phyloP scores from a whole-genome alignment of 345 rosid genomes.

The Acer negundo region DNA sequence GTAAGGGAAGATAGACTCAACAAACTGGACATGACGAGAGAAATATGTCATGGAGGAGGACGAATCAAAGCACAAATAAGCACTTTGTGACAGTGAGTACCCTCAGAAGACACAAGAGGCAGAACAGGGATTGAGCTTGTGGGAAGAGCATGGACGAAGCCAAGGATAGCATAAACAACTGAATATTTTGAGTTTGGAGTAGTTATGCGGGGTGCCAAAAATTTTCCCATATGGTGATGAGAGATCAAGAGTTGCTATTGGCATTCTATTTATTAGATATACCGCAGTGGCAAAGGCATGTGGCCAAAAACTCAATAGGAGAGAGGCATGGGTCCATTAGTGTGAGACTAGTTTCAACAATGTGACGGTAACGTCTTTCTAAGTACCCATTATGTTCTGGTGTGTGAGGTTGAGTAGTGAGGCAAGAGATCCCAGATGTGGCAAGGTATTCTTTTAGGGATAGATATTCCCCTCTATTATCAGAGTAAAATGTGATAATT shows the following conservation, averaged over 20 bases:
- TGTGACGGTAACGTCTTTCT: neutral
- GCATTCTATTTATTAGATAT: neutral
- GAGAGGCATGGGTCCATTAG: neutral
- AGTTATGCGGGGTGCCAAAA: neutral
- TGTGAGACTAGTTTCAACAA: neutral
- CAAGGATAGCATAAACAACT: conserved; percentile 1
- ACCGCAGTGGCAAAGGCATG: neutral
- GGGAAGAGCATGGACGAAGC: neutral
- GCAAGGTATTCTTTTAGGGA: neutral
- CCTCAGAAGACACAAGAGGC: neutral
- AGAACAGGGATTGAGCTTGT: neutral
- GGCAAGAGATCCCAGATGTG: neutral
- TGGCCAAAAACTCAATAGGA: neutral
- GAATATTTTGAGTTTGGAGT: neutral
- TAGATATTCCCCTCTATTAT: neutral
- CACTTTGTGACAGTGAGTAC: neutral
- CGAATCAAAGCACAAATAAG: neutral
- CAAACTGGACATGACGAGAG: too few relatives aligned
- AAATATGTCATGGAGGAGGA: too few relatives aligned
- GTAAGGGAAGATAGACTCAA: too few relatives aligned
- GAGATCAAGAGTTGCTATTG: neutral
- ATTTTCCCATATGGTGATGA: neutral
- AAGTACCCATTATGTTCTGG: neutral
- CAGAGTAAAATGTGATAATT: neutral
- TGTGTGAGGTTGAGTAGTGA: neutral